These are phyloP conservation scores for Colletotrichum musicola DNA, from an alignment of 2,329 filamentous ascomycete genomes.

Conservation along the genomic window DNA sequence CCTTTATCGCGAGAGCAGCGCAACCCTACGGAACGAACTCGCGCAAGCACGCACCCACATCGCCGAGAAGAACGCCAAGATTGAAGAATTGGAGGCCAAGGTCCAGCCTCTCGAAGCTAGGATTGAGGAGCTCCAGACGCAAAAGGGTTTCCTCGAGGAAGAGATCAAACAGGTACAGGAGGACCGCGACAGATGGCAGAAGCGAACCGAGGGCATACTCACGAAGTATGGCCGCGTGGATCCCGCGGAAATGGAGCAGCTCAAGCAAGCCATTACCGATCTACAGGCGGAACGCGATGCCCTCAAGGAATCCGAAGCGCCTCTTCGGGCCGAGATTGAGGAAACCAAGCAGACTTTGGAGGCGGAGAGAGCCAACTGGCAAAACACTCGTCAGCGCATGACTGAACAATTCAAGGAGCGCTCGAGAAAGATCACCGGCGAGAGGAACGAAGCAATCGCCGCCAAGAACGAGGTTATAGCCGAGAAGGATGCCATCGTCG, in stretches of 20 bases:
- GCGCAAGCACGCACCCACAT: constrained; percentile 83
- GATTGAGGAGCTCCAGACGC: constrained; percentile 85
- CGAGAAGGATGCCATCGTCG: constrained; percentile 60
- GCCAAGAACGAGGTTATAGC: constrained; percentile 66
- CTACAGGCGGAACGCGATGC: constrained; percentile 75
- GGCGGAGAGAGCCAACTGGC: constrained; percentile 67
- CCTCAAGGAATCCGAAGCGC: constrained; percentile 62
- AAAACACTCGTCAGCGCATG: constrained; percentile 64
- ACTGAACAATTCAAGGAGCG: constrained; percentile 74
- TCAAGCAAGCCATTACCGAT: constrained; percentile 81
- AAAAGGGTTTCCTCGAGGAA: constrained; percentile 84
- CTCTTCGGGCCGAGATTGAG: constrained; percentile 66
- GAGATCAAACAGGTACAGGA: constrained; percentile 91
- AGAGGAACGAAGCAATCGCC: constrained; percentile 64
- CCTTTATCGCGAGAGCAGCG: constrained; percentile 93
- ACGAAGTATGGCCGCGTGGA: constrained; percentile 97
- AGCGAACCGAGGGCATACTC: constrained; percentile 94
- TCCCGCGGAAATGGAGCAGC: constrained; percentile 88
- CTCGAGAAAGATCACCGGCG: constrained; percentile 65
- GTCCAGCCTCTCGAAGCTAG: constrained; percentile 86
- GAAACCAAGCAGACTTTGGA: constrained; percentile 66
- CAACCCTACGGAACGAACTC: constrained; percentile 88
- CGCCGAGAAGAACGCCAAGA: constrained; percentile 77
- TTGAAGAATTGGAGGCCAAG: constrained; percentile 79
- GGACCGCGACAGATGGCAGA: constrained; percentile 94